These are phyloP conservation scores for Coccomyxa sp. DNA, from an alignment of 139 green algal species.

Conservation along the genomic window DNA sequence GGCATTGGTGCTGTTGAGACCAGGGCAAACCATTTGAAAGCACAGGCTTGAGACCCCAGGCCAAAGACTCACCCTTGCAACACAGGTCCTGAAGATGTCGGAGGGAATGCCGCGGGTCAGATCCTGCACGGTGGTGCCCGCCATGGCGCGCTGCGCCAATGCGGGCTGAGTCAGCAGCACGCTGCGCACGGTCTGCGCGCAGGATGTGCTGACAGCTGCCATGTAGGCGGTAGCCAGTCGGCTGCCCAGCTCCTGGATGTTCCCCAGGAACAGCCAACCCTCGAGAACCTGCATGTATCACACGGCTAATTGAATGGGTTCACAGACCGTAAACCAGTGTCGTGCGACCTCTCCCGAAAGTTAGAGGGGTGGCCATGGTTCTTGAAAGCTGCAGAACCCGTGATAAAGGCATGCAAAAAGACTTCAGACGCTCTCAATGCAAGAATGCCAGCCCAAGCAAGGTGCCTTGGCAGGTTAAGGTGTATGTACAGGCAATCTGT, in stretches of 20 bases:
- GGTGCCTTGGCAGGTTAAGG: not conserved
- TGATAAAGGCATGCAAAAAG: too few species aligned
- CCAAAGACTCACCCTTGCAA: slow-evolving; percentile 24
- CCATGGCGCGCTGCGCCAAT: slow-evolving; percentile 16
- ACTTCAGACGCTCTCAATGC: not conserved
- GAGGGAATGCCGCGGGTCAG: slow-evolving; percentile 33
- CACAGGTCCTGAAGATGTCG: slow-evolving; percentile 44
- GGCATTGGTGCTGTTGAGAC: too few species aligned
- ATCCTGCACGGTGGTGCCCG: slow-evolving; percentile 24
- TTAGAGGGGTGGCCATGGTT: too few species aligned
- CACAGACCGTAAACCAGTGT: too few species aligned
- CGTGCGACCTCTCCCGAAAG: too few species aligned
- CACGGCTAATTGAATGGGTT: too few species aligned
- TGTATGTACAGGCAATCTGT: not conserved
- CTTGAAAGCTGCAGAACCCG: too few species aligned
- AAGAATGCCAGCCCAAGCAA: not conserved
- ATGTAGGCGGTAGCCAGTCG: not conserved
- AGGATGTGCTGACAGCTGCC: not conserved
- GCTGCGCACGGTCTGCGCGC: slow-evolving; percentile 26
- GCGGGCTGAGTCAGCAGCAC: slow-evolving; percentile 25
- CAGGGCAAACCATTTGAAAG: too few species aligned
- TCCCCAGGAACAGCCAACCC: slow-evolving; percentile 37
- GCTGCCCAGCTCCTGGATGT: slow-evolving; percentile 18
- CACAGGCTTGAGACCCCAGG: too few species aligned
- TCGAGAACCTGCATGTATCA: slow-evolving; percentile 34